phyloP scores from a whole-genome alignment of 768 basidiomycete species.

The Butyriboletus loyo region DNA sequence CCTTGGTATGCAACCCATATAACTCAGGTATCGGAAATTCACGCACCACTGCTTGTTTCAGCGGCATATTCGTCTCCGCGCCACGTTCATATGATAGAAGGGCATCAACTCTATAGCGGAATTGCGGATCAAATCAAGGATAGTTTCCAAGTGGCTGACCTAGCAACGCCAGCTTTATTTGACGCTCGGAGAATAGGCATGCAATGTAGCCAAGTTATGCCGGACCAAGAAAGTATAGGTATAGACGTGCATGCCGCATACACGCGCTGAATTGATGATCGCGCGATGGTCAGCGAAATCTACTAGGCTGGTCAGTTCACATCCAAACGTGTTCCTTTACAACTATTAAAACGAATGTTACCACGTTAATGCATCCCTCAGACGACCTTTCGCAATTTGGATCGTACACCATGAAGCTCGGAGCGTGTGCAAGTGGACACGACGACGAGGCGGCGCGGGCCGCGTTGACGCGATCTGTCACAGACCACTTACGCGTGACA shows the following conservation, averaged over 20 bases:
- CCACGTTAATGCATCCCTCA: not conserved
- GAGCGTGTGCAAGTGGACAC: not conserved
- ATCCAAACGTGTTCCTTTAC: not conserved
- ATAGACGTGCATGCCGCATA: not conserved
- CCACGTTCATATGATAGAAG: not conserved
- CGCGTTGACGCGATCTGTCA: constrained; percentile 29
- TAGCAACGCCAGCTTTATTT: not conserved
- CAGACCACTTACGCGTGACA: constrained; percentile 31
- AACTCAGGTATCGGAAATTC: not conserved
- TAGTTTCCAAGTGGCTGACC: not conserved
- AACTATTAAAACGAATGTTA: not conserved
- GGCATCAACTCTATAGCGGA: not conserved
- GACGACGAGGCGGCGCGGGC: not conserved
- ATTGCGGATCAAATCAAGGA: not conserved
- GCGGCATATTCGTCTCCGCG: not conserved
- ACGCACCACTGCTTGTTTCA: not conserved
- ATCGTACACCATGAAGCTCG: not conserved
- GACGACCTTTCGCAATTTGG: not conserved
- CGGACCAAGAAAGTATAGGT: not conserved
- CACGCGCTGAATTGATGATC: not conserved
- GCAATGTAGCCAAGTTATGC: not conserved
- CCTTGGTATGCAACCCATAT: not conserved
- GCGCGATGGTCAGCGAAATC: not conserved
- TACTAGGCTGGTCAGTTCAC: not conserved
- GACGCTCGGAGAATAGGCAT: not conserved